A percentile compares a stretch with the other conserved stretches of the same genome.
These are phyloP conservation scores for Cyberlindnera samutprakarnensis DNA, from an alignment of 805 yeast genomes.

Conservation along the genomic window DNA sequence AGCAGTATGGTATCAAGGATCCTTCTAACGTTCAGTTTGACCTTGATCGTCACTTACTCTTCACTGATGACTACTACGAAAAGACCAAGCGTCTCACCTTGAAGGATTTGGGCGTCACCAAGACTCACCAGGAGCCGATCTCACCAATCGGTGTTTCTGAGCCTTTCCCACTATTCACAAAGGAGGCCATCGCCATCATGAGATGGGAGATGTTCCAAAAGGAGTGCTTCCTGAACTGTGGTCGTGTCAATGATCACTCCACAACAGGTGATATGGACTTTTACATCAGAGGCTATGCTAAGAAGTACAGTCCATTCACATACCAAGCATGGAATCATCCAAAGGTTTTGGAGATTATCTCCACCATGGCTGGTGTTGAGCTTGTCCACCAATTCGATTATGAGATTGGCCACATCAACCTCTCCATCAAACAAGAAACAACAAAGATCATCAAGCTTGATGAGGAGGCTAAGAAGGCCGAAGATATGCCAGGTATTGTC, in stretches of 20 bases:
- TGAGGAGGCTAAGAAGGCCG: slow-evolving; percentile 6
- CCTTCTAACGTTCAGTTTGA: slow-evolving; percentile 26
- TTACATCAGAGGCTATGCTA: slow-evolving; percentile 43
- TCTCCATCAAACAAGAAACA: slow-evolving; percentile 31
- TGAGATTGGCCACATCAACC: slow-evolving; percentile 47
- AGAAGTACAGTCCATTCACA: slow-evolving; percentile 40
- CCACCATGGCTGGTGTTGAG: slow-evolving; percentile 41
- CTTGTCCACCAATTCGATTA: slow-evolving; percentile 30
- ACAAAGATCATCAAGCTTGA: slow-evolving; percentile 6
- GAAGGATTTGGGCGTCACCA: slow-evolving; percentile 39
- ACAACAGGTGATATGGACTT: slow-evolving; percentile 42
- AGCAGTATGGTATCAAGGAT: slow-evolving; percentile 15
- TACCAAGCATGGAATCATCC: slow-evolving; percentile 55
- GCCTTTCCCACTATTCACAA: slow-evolving; percentile 55
- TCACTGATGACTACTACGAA: slow-evolving; percentile 30
- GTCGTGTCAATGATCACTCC: slow-evolving; percentile 34
- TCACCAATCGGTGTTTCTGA: slow-evolving; percentile 49
- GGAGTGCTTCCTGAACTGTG: slow-evolving; percentile 37
- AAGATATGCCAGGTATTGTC: slow-evolving; percentile 42
- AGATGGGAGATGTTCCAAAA: slow-evolving; percentile 44
- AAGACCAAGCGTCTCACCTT: slow-evolving; percentile 33
- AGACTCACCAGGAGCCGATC: slow-evolving; percentile 36
- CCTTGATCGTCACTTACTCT: slow-evolving; percentile 29
- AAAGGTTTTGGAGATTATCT: slow-evolving; percentile 42
- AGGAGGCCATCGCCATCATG: slow-evolving; percentile 53